Percentiles rank a stretch among this genome's conserved stretches.
These are phyloP conservation scores for Neoscytalidium dimidiatum DNA, from an alignment of 2,329 filamentous ascomycete genomes.

Conservation along the genomic window DNA sequence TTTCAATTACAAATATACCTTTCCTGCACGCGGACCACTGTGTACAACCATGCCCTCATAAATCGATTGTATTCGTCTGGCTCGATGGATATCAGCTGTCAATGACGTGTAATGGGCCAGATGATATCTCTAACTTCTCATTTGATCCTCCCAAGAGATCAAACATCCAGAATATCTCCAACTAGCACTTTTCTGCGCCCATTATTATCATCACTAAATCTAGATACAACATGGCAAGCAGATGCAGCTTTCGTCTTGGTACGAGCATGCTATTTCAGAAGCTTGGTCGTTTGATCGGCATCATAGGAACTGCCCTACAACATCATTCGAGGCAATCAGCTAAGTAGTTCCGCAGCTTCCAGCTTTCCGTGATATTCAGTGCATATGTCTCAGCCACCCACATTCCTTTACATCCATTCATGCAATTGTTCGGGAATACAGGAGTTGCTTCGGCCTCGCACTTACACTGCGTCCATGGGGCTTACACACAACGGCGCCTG, in stretches of 20 bases:
- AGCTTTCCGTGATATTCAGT: too few species aligned
- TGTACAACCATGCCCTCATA: not conserved
- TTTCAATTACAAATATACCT: not conserved
- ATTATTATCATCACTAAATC: too few species aligned
- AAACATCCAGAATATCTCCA: too few species aligned
- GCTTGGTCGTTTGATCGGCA: too few species aligned
- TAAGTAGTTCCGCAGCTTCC: too few species aligned
- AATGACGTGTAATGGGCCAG: not conserved
- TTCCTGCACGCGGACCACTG: too few species aligned
- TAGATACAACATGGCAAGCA: too few species aligned
- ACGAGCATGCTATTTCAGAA: too few species aligned
- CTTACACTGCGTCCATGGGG: not conserved
- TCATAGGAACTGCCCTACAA: not conserved
- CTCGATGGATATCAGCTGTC: not conserved
- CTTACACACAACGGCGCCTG: conserved; percentile 15
- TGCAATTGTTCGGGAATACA: not conserved
- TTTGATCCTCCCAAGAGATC: not conserved
- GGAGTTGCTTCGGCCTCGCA: not conserved
- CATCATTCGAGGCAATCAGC: not conserved
- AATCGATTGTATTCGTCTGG: not conserved
- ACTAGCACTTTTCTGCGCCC: too few species aligned
- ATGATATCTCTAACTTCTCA: not conserved
- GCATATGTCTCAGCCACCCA: conserved; percentile 1
- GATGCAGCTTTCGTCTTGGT: too few species aligned
- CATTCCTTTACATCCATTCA: not conserved